These are phyloP conservation scores for Musa beccarii DNA, from an alignment of 176 grass and related monocot genomes.

Conservation along the genomic window DNA sequence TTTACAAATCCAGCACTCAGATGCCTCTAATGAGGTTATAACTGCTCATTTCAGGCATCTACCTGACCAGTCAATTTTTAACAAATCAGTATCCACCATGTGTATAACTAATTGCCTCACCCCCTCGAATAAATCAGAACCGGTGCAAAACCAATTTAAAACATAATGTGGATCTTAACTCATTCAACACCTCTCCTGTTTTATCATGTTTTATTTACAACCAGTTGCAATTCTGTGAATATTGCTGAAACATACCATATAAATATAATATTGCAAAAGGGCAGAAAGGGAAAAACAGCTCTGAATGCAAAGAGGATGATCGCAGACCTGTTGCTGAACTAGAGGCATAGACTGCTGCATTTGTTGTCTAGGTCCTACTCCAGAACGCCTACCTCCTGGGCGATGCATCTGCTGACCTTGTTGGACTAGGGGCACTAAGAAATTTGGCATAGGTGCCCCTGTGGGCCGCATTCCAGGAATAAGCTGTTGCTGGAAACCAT, in stretches of 20 bases:
- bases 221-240: background rate
- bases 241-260: background rate
- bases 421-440: conserved; percentile 53
- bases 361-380: conserved; percentile 32
- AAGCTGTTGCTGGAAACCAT: conserved; percentile 65
- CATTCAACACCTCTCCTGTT: too few species aligned
- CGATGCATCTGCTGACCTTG: conserved; percentile 53
- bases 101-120: too few species aligned
- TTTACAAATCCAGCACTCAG: too few species aligned
- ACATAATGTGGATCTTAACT: too few species aligned
- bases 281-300: background rate
- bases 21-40: too few species aligned
- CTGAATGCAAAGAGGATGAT: background rate
- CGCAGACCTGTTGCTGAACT: conserved; percentile 41
- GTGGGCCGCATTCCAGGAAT: conserved; percentile 65
- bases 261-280: background rate
- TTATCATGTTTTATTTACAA: too few species aligned
- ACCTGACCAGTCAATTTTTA: too few species aligned
- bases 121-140: too few species aligned
- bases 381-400: conserved; percentile 36
- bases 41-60: too few species aligned
- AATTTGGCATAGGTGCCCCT: conserved; percentile 52
- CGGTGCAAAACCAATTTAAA: too few species aligned
- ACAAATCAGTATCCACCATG: too few species aligned
- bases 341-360: conserved; percentile 48